Evolutionary conservation across 768 basidiomycete genomes (phyloP), one percentile per base, ranked within the genome.

Genomic region (Antrodiella citrinella): DNA sequence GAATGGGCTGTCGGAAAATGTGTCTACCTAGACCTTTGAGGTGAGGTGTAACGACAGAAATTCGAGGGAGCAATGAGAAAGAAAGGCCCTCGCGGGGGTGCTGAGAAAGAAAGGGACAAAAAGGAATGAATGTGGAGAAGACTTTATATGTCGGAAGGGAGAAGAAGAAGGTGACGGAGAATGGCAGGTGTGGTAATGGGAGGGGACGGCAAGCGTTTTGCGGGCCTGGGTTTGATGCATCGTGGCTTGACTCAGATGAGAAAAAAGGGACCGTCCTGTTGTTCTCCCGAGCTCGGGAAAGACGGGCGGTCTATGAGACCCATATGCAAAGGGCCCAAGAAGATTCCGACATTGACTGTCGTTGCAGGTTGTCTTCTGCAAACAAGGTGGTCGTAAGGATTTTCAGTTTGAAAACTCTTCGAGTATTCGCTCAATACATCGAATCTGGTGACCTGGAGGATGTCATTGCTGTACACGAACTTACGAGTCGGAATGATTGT

Each of bases 1-100:
- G 74, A 73, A 53, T 75, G 73, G 19, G 65, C 55, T 23, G 72
- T 68, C 41, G 74, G 73, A 43, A 39, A 18, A n/a, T 11, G 39
- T 49, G 26, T 19, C 42, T 44, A 10, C 42, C 10, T 18, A 7
- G 21, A 18, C n/a, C 10, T 44, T 22, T 44, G 21, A 44, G 21
- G n/a, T 22, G 18, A 5, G 9, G 18, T 5, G 18, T 44, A 5
- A 44, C 7, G 42, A 18, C 42, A 44, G 21, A 5, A 44, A 15
- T n/a, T n/a, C n/a, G 30, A 5, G 42, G 7, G 10, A 22, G 18
- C 42, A 18, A 44, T 7, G 18, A 44, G 5, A 18, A 44, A 44
- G n/a, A 18, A 44, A 18, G 18, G 42, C 7, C 42, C 42, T 18
- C 10, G 42, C 42, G 42, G 7, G 42, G 42, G 42, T 44, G n/a